Evolutionary conservation across 805 yeast species (phyloP), one percentile per base, ranked within the genome.

Genomic region (Isabelozyma heimii): DNA sequence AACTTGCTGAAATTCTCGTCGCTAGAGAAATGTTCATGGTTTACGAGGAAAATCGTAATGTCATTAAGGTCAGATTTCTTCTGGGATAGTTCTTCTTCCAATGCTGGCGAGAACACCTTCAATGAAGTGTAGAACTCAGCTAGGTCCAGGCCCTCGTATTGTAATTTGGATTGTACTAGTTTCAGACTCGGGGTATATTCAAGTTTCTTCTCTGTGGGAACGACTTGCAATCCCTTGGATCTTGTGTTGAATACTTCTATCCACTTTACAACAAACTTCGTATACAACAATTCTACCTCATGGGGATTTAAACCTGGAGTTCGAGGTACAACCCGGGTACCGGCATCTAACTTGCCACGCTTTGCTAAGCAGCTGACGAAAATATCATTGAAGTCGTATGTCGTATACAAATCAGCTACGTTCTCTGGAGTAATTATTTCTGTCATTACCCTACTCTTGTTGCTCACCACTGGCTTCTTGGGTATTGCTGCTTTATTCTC

Each of bases 401-500:
- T 57, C 5, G 66, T 56, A n/a, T 69, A 52, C 13, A 70, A 47
- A 47, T 72, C 76, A n/a, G 68, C 62, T 3, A 67, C 58, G 40
- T 60, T 60, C 26, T 66, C 64, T 0, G 78, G 77, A 39, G 62
- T 59, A 13, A 60, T 52, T 41, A 73, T 67, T 30, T 70, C 66
- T 46, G 52, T 60, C 42, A 63, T 58, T 37, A 53, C 50, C 49
- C 57, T 62, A 7, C 47, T 42, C 4, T 52, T 37, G 14, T 46
- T 30, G 4, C 49, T 51, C 17, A 53, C 45, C 2, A 41, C 44
- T 13, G 73, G 72, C 49, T 52, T 60, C 30, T 57, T 44, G 1
- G 76, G 77, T 5, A 73, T 66, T 3, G 72, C 70, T 2, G 66
- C 67, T n/a, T 48, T 55, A 44, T 66, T 61, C 37, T 70, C 65